Conservation (phyloP, 306 rosid genomes). For the Vachellia collinsii region DNA sequence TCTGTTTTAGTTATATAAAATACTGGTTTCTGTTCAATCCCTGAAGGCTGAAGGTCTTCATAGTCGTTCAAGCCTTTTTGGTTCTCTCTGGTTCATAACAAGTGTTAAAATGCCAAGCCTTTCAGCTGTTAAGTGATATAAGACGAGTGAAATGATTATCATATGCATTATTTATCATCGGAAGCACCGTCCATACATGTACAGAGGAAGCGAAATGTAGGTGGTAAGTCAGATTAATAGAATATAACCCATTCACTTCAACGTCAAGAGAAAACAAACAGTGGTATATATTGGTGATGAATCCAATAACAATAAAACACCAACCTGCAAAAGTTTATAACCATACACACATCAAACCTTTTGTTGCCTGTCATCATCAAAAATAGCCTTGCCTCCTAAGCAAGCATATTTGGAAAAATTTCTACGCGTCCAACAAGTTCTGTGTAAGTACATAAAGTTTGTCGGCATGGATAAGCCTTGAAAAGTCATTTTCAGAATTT, state of each 20-base stretch:
- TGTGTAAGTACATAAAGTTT: slow-evolving; percentile 18
- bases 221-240: not conserved
- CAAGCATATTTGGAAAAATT: slow-evolving; percentile 24
- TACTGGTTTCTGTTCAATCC: not conserved
- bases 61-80: not conserved
- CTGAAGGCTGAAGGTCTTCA: not conserved
- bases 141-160: not conserved
- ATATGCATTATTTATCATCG: slow-evolving; percentile 6
- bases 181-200: slow-evolving; percentile 29
- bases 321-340: not conserved
- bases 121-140: slow-evolving; percentile 25
- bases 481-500: slow-evolving; percentile 12
- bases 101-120: not conserved
- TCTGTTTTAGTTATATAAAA: not conserved
- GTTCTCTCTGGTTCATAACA: not conserved
- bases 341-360: not conserved
- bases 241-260: not conserved
- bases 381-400: not conserved
- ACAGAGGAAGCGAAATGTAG: slow-evolving; percentile 7
- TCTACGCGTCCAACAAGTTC: not conserved
- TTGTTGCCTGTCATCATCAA: not conserved
- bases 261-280: not conserved
- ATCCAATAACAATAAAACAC: slow-evolving; percentile 30
- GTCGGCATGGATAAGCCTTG: not conserved
- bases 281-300: slow-evolving; percentile 17